A percentile compares a stretch with the other conserved stretches of the same genome.
Conservation (phyloP, 75 land plant species). For the Ceratopteris richardii region DNA sequence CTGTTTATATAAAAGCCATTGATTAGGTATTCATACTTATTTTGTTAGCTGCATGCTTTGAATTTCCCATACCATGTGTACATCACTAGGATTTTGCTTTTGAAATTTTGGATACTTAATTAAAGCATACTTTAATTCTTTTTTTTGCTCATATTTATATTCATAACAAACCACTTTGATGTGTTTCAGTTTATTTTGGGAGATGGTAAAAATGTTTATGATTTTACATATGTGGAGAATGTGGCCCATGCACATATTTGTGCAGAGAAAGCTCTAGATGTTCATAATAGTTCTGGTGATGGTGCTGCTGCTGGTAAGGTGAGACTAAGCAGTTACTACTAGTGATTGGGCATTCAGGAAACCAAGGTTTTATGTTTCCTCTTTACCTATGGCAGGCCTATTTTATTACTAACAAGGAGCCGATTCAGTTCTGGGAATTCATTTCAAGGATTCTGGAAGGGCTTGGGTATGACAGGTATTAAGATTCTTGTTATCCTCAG, state of each 20-base stretch:
- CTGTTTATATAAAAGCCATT: too few relatives aligned
- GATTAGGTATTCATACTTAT: too few relatives aligned
- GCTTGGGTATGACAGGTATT: constrained; percentile 94
- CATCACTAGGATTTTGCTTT: too few relatives aligned
- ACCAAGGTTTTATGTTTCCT: too few relatives aligned
- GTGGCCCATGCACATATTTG: constrained; percentile 93
- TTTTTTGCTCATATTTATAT: too few relatives aligned
- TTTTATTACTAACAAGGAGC: constrained; percentile 86
- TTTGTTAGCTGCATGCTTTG: too few relatives aligned
- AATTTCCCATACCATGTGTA: too few relatives aligned
- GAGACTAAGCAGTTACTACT: background rate
- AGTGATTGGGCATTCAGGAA: too few relatives aligned
- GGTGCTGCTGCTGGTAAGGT: constrained; percentile 79
- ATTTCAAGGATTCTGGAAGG: constrained; percentile 68
- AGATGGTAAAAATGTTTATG: constrained; percentile 79
- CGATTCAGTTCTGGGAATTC: constrained; percentile 90
- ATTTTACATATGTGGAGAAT: constrained; percentile 97
- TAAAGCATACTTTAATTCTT: too few relatives aligned
- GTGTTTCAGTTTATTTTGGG: constrained; percentile 70
- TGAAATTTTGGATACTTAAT: too few relatives aligned
- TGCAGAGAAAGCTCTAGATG: constrained; percentile 77
- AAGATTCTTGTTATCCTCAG: background rate
- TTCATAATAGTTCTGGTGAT: constrained; percentile 20
- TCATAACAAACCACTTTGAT: too few relatives aligned
- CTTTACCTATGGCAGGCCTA: constrained; percentile 55